Percentiles rank a stretch among this genome's conserved stretches.
These are phyloP conservation scores for Cutaneotrichosporon spelunceum DNA, from an alignment of 1,284 basidiomycete species.

Conservation along the genomic window DNA sequence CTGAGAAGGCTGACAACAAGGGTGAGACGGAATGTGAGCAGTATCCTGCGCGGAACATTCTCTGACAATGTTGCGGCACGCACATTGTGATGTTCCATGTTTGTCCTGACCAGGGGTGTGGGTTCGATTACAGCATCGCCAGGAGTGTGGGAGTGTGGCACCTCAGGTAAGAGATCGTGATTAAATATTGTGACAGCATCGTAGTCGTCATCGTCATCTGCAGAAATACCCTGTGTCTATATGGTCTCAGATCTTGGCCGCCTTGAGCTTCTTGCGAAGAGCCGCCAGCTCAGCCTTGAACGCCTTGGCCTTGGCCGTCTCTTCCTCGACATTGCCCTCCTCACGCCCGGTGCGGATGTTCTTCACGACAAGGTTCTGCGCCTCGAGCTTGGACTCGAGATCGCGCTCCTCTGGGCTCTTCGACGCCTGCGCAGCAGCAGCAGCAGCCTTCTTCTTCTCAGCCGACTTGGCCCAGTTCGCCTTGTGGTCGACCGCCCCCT, in stretches of 20 bases:
- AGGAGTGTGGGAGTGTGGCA: neutral
- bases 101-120: neutral
- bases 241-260: constrained; percentile 20
- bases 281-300: constrained; percentile 66
- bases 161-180: neutral
- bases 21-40: neutral
- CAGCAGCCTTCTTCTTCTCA: constrained; percentile 38
- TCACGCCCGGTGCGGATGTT: constrained; percentile 64
- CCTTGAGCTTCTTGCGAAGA: constrained; percentile 49
- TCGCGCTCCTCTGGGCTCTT: constrained; percentile 52
- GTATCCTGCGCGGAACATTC: neutral
- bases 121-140: neutral
- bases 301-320: constrained; percentile 57
- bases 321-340: constrained; percentile 53
- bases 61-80: neutral
- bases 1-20: neutral
- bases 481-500: constrained; percentile 41
- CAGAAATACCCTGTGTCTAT: neutral
- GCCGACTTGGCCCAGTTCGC: constrained; percentile 34
- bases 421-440: constrained; percentile 38
- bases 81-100: neutral
- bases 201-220: neutral
- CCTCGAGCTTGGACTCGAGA: constrained; percentile 61
- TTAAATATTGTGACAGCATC: neutral
- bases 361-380: constrained; percentile 70